Base-by-base conservation (phyloP, 2,329 filamentous ascomycete genomes). In the Aspergillus latus region DNA sequence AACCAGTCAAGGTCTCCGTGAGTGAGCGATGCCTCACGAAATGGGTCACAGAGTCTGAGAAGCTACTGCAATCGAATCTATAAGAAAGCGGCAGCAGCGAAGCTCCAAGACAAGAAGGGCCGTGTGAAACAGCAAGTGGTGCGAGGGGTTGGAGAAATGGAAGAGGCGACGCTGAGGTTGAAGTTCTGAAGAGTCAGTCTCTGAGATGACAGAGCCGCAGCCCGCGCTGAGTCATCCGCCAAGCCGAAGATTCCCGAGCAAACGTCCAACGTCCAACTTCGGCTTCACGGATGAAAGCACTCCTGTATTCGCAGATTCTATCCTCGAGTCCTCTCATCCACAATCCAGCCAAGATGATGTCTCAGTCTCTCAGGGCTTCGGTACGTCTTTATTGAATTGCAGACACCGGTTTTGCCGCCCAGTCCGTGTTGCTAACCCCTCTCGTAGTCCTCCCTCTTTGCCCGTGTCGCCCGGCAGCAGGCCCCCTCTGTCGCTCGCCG, bases 281-380 rank as follows among this genome's bases (percentile, higher is more conserved):
- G 48, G 57, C 57, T 62, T 61, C 59, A 59, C 56, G 57, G 56
- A 58, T 42, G 57, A 61, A 60, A 62, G 58, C 59, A 63, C 56
- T 57, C 52, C 48, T 59, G 49, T 59, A 52, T 52, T 64, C 58
- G 52, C 59, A 62, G 57, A 53, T 47, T 50, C 62, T 65, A 62
- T 54, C 59, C 60, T 57, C 54, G 52, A 60, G 58, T 62, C 64
- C 59, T 63, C 61, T 68, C 67, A 65, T 64, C 63, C 53, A 64
- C 62, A 62, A 62, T 57, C 52, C 62, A 68, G 66, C 68, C 70
- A 74, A 65, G 73, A 84, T 84, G 82, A 77, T 85, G 76, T 82
- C 80, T 70, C 82, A 84, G 74, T 81, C 83, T 72, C 76, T 85
- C 75, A 81, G 82, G 77, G 80, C 81, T 70, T 84, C 82, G 74